Evolutionary conservation across 352 stramenopile genomes (phyloP).

Genomic region (Pythium inflatum): DNA sequence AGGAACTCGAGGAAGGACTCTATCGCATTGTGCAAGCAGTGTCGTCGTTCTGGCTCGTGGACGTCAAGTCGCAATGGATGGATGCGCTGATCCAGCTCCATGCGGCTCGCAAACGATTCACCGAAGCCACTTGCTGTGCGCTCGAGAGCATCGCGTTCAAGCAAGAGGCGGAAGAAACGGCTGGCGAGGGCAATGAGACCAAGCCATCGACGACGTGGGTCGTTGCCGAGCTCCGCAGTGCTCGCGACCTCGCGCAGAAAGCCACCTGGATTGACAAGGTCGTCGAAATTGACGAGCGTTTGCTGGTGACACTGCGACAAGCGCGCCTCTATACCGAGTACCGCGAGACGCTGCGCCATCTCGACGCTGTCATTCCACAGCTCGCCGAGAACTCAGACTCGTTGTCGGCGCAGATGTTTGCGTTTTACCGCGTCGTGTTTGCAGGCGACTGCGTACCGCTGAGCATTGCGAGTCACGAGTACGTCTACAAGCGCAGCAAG

Average conservation of each 20-base stretch:
- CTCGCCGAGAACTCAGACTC: conserved; percentile 23
- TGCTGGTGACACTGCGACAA: conserved; percentile 47
- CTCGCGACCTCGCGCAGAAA: conserved; percentile 45
- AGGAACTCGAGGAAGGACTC: conserved; percentile 73
- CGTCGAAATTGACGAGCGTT: conserved; percentile 56
- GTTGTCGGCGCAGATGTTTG: conserved; percentile 14
- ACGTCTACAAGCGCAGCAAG: conserved; percentile 75
- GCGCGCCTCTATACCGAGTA: conserved; percentile 50
- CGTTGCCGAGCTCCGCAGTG: conserved; percentile 44
- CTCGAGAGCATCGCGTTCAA: conserved; percentile 49
- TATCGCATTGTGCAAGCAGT: conserved; percentile 53
- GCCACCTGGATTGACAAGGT: conserved; percentile 58
- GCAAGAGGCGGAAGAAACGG: conserved; percentile 6
- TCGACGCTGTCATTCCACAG: conserved; percentile 41
- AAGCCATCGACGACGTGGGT: conserved; percentile 38
- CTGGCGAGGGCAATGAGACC: too few species aligned
- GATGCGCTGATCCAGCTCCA: conserved; percentile 65
- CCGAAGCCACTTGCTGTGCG: conserved; percentile 69
- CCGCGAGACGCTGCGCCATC: conserved; percentile 47
- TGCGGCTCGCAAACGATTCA: conserved; percentile 41
- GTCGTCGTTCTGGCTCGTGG: conserved; percentile 56
- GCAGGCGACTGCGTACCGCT: conserved; percentile 56
- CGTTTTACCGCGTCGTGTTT: conserved; percentile 65
- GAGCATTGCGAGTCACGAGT: conserved; percentile 50
- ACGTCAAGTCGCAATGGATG: conserved; percentile 67